Evolutionary conservation across 2,329 filamentous ascomycete species (phyloP).

Genomic region (Pseudogymnoascus sp.): DNA sequence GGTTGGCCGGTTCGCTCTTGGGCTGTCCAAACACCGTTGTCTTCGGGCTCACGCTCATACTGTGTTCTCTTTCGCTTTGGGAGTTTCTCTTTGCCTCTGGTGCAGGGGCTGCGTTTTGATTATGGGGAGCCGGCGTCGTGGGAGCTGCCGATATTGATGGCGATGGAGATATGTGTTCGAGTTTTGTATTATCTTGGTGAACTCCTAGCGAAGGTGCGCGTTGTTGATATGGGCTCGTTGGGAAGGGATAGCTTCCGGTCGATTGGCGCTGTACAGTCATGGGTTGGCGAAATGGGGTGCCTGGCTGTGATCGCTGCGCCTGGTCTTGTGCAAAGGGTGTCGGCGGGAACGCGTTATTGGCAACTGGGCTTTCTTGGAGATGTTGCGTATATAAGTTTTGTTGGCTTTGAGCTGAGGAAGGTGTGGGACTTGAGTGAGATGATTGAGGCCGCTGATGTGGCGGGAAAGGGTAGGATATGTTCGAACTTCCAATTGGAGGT

Average conservation of each 20-base stretch:
- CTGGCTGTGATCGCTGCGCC: conserved; percentile 24
- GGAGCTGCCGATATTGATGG: conserved; percentile 35
- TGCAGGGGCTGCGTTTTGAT: conserved; percentile 40
- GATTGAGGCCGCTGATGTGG: conserved; percentile 48
- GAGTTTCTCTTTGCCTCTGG: conserved; percentile 36
- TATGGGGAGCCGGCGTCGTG: conserved; percentile 39
- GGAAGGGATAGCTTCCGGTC: conserved; percentile 41
- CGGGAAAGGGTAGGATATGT: conserved; percentile 28
- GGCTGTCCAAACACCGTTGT: conserved; percentile 43
- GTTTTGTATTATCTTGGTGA: conserved; percentile 24
- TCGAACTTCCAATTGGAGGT: conserved; percentile 28
- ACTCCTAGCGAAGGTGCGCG: conserved; percentile 30
- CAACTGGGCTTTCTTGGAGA: conserved; percentile 45
- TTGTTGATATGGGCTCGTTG: conserved; percentile 55
- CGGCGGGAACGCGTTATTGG: conserved; percentile 19
- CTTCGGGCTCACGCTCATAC: conserved; percentile 72
- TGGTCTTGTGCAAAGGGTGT: conserved; percentile 24
- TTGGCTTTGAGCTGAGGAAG: conserved; percentile 56
- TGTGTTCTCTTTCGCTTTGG: conserved; percentile 59
- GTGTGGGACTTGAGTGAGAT: conserved; percentile 51
- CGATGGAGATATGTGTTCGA: conserved; percentile 31
- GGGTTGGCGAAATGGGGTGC: conserved; percentile 45
- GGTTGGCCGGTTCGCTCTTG: conserved; percentile 17
- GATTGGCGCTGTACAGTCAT: conserved; percentile 39
- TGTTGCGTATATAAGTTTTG: conserved; percentile 46